Percentiles rank a stretch among this genome's conserved stretches.
These are phyloP conservation scores for Alliaria petiolata DNA, from an alignment of 345 rosid species.

Conservation along the genomic window DNA sequence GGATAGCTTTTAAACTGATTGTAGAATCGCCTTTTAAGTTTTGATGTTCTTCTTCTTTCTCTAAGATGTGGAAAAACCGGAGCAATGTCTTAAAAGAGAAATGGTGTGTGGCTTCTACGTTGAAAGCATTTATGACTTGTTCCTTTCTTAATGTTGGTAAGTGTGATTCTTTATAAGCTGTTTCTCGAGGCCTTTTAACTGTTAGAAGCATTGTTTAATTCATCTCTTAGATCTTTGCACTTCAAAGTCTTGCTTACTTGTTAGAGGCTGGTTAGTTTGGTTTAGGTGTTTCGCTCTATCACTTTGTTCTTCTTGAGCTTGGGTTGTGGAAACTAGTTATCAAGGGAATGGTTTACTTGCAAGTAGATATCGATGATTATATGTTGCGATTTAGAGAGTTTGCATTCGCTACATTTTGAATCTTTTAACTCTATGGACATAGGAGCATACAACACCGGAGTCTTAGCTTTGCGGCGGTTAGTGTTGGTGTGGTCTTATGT, in stretches of 20 bases:
- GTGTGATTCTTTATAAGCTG: background rate
- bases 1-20: slow-evolving; percentile 15
- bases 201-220: background rate
- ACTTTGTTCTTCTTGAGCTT: background rate
- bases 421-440: background rate
- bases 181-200: background rate
- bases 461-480: background rate
- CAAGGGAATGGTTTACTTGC: background rate
- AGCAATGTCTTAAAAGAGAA: background rate
- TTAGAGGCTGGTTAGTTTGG: background rate
- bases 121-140: background rate
- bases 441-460: background rate
- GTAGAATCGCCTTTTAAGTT: slow-evolving; percentile 10
- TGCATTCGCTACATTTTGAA: background rate
- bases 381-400: background rate
- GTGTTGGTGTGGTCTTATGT: background rate
- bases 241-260: background rate
- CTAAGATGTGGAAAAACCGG: background rate
- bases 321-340: background rate
- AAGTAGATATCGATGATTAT: background rate
- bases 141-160: background rate
- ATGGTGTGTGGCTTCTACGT: slow-evolving; percentile 16
- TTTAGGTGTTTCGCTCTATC: background rate
- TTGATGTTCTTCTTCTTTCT: background rate
- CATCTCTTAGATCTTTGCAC: background rate